These are phyloP conservation scores for Beauveria scarabaeidicola DNA, from an alignment of 2,329 filamentous ascomycete genomes.

Conservation along the genomic window DNA sequence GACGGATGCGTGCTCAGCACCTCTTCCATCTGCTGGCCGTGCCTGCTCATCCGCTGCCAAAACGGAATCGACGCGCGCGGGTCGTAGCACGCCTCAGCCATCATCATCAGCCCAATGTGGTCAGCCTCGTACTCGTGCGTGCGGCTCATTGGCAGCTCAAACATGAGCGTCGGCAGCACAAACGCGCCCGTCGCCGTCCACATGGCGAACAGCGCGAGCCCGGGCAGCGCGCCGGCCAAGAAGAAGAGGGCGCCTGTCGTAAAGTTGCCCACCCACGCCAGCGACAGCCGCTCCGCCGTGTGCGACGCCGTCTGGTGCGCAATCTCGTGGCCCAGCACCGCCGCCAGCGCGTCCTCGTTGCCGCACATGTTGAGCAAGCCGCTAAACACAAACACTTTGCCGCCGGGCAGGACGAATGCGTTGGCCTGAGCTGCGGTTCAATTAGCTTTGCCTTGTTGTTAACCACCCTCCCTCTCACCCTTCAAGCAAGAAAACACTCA, in stretches of 20 bases:
- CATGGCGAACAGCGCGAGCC: conserved; percentile 29
- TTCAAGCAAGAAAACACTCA: conserved; percentile 21
- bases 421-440: conserved; percentile 45
- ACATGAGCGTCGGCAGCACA: conserved; percentile 51
- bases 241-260: conserved; percentile 42
- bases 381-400: conserved; percentile 72
- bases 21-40: conserved; percentile 40
- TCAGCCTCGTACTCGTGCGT: conserved; percentile 71
- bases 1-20: conserved; percentile 72
- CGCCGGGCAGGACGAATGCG: conserved; percentile 69
- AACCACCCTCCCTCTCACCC: neutral
- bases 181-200: conserved; percentile 36
- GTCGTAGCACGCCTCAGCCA: conserved; percentile 71
- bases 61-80: conserved; percentile 58
- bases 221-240: conserved; percentile 35
- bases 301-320: conserved; percentile 67
- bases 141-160: conserved; percentile 58
- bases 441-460: neutral
- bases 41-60: conserved; percentile 57
- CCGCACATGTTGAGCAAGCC: conserved; percentile 61
- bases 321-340: conserved; percentile 72
- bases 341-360: conserved; percentile 61
- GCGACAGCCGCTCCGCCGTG: conserved; percentile 53
- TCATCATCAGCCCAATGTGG: conserved; percentile 74
- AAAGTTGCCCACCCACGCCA: conserved; percentile 42